Conservation (phyloP, 2,329 filamentous ascomycete genomes). For the Myriosclerotinia scirpicola region DNA sequence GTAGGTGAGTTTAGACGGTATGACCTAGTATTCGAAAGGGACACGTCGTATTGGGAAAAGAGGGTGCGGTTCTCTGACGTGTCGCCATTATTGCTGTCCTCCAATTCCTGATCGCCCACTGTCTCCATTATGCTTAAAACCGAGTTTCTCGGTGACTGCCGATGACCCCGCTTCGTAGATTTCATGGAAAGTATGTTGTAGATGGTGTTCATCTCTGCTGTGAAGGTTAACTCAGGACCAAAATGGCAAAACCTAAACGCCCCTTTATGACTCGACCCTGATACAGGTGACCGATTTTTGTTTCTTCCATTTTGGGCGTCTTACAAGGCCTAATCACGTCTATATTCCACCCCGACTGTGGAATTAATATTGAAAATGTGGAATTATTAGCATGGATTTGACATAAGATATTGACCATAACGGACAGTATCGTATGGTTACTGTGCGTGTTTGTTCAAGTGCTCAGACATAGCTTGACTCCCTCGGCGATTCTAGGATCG, state of each 20-base stretch:
- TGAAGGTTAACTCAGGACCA: neutral
- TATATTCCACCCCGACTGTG: neutral
- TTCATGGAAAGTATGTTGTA: constrained; percentile 4
- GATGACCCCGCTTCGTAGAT: constrained; percentile 8
- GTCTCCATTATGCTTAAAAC: constrained; percentile 18
- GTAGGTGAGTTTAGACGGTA: neutral
- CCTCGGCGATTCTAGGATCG: neutral
- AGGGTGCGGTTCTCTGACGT: constrained; percentile 15
- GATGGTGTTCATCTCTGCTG: neutral
- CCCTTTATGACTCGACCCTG: neutral
- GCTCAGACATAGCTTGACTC: neutral
- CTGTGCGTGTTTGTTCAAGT: neutral
- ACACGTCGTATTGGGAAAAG: constrained; percentile 9
- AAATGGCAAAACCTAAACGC: neutral
- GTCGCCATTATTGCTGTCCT: constrained; percentile 15
- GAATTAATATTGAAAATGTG: neutral
- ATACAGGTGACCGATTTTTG: neutral
- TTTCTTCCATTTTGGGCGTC: neutral
- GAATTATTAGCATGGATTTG: neutral
- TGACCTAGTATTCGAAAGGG: neutral
- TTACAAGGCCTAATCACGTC: neutral
- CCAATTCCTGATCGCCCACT: constrained; percentile 13
- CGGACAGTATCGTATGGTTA: neutral
- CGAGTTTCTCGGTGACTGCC: constrained; percentile 13
- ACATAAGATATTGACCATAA: neutral